Percentiles rank a stretch among this genome's conserved stretches.
Evolutionary conservation across 345 rosid species (phyloP).

Genomic region (Fremontodendron californicum): DNA sequence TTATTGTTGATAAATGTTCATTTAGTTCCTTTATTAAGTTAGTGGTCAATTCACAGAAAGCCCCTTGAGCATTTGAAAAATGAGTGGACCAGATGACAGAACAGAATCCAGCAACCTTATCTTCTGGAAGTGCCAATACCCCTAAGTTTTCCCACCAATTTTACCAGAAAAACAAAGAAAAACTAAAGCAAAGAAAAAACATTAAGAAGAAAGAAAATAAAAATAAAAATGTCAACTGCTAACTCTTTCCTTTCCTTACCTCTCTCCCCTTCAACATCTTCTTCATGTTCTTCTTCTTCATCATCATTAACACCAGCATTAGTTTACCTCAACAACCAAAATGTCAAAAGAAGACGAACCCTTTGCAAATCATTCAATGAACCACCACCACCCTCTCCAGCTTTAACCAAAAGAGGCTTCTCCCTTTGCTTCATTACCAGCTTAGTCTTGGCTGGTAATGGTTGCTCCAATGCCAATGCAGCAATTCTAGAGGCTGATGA

Average conservation of each 20-base stretch:
- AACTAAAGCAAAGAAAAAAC: too few relatives aligned
- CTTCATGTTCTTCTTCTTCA: slow-evolving; percentile 22
- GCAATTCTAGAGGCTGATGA: slow-evolving; percentile 93
- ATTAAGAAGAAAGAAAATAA: too few relatives aligned
- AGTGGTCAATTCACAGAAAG: background rate
- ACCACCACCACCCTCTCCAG: slow-evolving; percentile 25
- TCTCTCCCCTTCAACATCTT: slow-evolving; percentile 15
- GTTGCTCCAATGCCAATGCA: slow-evolving; percentile 48
- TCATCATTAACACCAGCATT: slow-evolving; percentile 11
- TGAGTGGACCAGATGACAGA: background rate
- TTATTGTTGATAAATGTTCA: background rate
- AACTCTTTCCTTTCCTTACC: slow-evolving; percentile 39
- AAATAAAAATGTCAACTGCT: slow-evolving; percentile 46
- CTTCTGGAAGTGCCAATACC: slow-evolving; percentile 8
- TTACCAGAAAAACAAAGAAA: slow-evolving; percentile 16
- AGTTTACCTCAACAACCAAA: slow-evolving; percentile 22
- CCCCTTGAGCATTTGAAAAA: background rate
- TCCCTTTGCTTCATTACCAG: slow-evolving; percentile 47
- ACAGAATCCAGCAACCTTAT: slow-evolving; percentile 14
- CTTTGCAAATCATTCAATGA: slow-evolving; percentile 42
- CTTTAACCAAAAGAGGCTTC: slow-evolving; percentile 47
- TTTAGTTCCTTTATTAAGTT: background rate
- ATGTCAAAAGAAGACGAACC: slow-evolving; percentile 21
- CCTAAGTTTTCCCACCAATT: slow-evolving; percentile 30
- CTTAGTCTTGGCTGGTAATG: slow-evolving; percentile 37